Evolutionary conservation across 2,329 filamentous ascomycete species (phyloP).

Genomic region (Fusarium sambucinum): DNA sequence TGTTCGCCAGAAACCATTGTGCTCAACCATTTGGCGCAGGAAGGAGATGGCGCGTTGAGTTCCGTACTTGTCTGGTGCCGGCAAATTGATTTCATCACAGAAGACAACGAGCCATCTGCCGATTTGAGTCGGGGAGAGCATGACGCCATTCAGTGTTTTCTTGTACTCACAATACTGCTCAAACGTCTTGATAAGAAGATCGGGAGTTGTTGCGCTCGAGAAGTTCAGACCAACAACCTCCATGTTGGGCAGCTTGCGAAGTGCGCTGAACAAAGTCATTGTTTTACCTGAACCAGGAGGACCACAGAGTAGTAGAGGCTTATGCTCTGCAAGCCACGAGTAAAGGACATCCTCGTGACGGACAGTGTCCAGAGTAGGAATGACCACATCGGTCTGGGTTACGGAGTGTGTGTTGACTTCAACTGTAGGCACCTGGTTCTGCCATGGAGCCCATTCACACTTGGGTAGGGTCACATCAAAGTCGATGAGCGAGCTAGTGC

Average conservation of each 20-base stretch:
- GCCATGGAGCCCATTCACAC: conserved; percentile 92
- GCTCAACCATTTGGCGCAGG: conserved; percentile 95
- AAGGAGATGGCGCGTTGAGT: conserved; percentile 98
- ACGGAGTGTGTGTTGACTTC: conserved; percentile 99
- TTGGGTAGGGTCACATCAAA: conserved; percentile 90
- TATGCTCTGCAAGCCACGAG: conserved; percentile 99
- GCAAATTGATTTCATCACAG: conserved; percentile 99
- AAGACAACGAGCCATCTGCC: conserved; percentile 98
- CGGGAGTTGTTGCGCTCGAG: conserved; percentile 97
- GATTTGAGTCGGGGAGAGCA: conserved; percentile 95
- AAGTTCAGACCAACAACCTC: conserved; percentile 99
- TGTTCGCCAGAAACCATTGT: conserved; percentile 99
- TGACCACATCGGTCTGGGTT: conserved; percentile 97
- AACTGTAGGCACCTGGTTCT: conserved; percentile 90
- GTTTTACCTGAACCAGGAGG: conserved; percentile 99
- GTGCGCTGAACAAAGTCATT: conserved; percentile 98
- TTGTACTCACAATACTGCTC: conserved; percentile 99
- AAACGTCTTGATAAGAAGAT: conserved; percentile 98
- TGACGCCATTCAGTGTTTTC: conserved; percentile 96
- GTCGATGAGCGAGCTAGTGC: conserved; percentile 89
- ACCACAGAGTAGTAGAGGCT: conserved; percentile 94
- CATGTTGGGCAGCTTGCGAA: conserved; percentile 98
- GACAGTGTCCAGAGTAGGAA: conserved; percentile 96
- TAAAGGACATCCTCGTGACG: conserved; percentile 99
- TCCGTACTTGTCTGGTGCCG: conserved; percentile 95